Evolutionary conservation across 441 rosid species (phyloP), one percentile per base, ranked within the genome.

Genomic region (Eutrema salsugineum): DNA sequence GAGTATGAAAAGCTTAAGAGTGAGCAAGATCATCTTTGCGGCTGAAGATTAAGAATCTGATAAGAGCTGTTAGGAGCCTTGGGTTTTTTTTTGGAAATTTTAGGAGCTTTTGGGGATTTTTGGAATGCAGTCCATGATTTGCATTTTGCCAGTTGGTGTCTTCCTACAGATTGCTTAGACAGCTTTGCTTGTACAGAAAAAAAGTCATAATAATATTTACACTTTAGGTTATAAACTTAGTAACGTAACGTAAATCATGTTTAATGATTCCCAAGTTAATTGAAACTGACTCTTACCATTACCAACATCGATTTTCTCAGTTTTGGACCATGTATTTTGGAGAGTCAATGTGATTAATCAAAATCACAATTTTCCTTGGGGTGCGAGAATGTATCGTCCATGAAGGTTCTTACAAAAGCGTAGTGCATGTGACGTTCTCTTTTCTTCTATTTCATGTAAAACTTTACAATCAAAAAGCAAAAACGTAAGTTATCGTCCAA

Each of bases 161-260:
- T 36, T 65, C 19, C 44, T 33, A 12, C 44, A 20, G 16, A 63
- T 33, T 63, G 43, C 17, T 35, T 49, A 16, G 15, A 64, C 69
- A 64, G 24, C 57, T 49, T 48, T 64, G 38, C 27, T 66, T 66
- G 60, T 66, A n/a, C 39, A 66, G 4, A 28, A 66, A 66, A 66
- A 28, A 66, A 1, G 32, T 51, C 49, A 40, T 20, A 2, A 66
- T 66, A 39, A 8, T 66, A 30, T 27, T 66, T 50, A 66, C 9
- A 24, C 49, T 24, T 66, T 39, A 39, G 61, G 24, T 44, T 60
- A n/a, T n/a, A n/a, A n/a, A n/a, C n/a, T n/a, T n/a, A n/a, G n/a
- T n/a, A n/a, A n/a, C n/a, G n/a, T n/a, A n/a, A 24, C 20, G 14
- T 12, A 39, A 59, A 59, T 15, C 4, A 11, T 20, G 54, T 22